Conservation (phyloP, 2,329 filamentous ascomycete genomes). For the Colletotrichum lentis region DNA sequence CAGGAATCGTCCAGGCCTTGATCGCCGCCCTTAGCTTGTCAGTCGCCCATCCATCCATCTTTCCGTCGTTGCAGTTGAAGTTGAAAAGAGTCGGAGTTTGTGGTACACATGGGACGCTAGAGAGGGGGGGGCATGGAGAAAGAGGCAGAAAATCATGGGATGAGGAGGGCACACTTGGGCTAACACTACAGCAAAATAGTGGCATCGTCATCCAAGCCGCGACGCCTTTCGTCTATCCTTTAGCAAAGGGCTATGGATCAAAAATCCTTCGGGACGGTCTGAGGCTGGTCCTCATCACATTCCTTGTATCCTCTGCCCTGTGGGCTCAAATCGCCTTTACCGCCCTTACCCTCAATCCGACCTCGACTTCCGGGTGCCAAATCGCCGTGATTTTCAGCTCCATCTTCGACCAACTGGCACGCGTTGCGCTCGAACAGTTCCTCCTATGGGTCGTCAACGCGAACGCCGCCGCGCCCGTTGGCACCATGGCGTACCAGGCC, state of each 20-base stretch:
- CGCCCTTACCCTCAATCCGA: conserved; percentile 56
- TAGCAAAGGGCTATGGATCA: conserved; percentile 57
- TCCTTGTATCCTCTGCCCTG: conserved; percentile 59
- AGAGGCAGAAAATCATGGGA: background rate
- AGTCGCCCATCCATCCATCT: conserved; percentile 43
- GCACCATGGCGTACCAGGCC: conserved; percentile 55
- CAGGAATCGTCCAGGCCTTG: conserved; percentile 57
- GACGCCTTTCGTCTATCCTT: conserved; percentile 56
- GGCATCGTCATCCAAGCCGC: conserved; percentile 64
- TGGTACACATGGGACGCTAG: background rate
- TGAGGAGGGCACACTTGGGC: conserved; percentile 35
- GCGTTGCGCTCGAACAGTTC: conserved; percentile 63
- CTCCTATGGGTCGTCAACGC: conserved; percentile 60
- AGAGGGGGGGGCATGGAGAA: background rate
- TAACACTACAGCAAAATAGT: conserved; percentile 48
- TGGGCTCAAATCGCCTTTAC: conserved; percentile 65
- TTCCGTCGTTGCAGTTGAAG: background rate
- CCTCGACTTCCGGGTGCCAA: conserved; percentile 58
- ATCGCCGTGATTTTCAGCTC: conserved; percentile 61
- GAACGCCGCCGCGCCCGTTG: conserved; percentile 48
- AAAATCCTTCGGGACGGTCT: conserved; percentile 63
- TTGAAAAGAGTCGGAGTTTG: background rate
- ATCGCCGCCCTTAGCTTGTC: conserved; percentile 65
- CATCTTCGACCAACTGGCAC: conserved; percentile 65
- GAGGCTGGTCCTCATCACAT: conserved; percentile 70